phyloP scores from a whole-genome alignment of 1,284 basidiomycete species.

The Inonotus obliquus region DNA sequence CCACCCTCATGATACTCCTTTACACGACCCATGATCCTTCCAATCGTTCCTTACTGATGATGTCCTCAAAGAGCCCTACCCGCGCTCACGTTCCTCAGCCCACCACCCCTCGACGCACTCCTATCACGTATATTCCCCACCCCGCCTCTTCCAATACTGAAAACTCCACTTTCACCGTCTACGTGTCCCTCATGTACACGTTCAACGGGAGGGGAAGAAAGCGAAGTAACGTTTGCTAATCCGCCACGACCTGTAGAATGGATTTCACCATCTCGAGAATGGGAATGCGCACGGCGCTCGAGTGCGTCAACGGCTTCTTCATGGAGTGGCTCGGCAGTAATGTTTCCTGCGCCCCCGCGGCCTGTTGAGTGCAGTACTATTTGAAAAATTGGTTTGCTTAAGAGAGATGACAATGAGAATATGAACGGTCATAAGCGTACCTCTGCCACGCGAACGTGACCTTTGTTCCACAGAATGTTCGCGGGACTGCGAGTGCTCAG shows the following conservation, averaged over 20 bases:
- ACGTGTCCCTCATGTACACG: slow-evolving; percentile 16
- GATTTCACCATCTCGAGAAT: slow-evolving; percentile 16
- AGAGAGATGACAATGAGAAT: not conserved
- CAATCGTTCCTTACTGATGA: slow-evolving; percentile 1
- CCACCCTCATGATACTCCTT: slow-evolving; percentile 1
- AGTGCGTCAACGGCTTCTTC: slow-evolving; percentile 34
- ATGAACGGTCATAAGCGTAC: not conserved
- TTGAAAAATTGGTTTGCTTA: not conserved
- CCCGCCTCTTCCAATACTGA: slow-evolving; percentile 66
- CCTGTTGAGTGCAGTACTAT: slow-evolving; percentile 19
- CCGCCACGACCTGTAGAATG: slow-evolving; percentile 72
- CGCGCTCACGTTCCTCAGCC: not conserved
- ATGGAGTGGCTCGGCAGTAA: slow-evolving; percentile 23
- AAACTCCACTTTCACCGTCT: slow-evolving; percentile 22
- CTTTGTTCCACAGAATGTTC: slow-evolving; percentile 8
- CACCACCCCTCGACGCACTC: not conserved
- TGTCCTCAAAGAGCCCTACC: not conserved
- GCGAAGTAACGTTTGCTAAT: slow-evolving; percentile 49
- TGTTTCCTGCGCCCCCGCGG: slow-evolving; percentile 27
- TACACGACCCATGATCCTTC: slow-evolving; percentile 13
- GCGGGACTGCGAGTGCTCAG: slow-evolving; percentile 21
- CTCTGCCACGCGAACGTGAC: slow-evolving; percentile 5
- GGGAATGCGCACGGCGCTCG: slow-evolving; percentile 25
- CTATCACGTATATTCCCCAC: slow-evolving; percentile 57
- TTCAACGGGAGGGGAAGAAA: slow-evolving; percentile 38